Conservation (phyloP, 805 yeast genomes). For the Teunomyces barrocoloradensis region DNA sequence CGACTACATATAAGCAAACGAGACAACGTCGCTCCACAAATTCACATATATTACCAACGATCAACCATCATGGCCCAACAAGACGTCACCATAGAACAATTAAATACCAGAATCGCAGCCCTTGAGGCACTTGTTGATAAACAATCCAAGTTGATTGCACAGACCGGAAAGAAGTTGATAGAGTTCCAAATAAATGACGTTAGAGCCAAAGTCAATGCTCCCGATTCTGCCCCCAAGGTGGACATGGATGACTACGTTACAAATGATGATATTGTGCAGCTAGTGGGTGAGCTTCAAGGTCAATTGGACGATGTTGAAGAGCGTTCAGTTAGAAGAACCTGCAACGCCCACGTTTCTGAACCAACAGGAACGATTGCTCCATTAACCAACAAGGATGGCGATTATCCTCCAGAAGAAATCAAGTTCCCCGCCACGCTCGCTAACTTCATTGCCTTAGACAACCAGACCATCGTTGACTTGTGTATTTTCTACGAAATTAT, state of each 20-base stretch:
- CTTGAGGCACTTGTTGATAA: conserved; percentile 56
- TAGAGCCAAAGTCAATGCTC: conserved; percentile 20
- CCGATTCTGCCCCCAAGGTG: conserved; percentile 11
- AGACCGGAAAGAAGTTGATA: conserved; percentile 78
- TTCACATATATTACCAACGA: not conserved
- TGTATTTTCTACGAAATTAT: conserved; percentile 75
- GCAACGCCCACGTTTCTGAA: conserved; percentile 52
- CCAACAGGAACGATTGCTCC: conserved; percentile 55
- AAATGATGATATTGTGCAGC: conserved; percentile 79
- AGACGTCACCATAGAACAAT: not conserved
- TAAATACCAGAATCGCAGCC: conserved; percentile 34
- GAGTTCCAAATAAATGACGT: conserved; percentile 62
- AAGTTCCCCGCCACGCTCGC: conserved; percentile 57
- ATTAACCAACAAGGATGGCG: conserved; percentile 78
- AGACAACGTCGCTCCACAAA: not conserved
- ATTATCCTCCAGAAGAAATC: conserved; percentile 47
- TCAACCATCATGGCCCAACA: not conserved
- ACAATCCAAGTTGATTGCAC: conserved; percentile 63
- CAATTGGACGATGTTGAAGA: conserved; percentile 80
- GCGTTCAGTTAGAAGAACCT: conserved; percentile 66
- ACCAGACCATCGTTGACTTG: conserved; percentile 49
- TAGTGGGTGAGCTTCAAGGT: conserved; percentile 87
- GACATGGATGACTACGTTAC: conserved; percentile 61
- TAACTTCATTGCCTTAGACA: conserved; percentile 48
- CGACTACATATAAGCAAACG: not conserved